phyloP scores from a whole-genome alignment of 495 filamentous ascomycete species.

The Melanomma pulvis-pyrius region DNA sequence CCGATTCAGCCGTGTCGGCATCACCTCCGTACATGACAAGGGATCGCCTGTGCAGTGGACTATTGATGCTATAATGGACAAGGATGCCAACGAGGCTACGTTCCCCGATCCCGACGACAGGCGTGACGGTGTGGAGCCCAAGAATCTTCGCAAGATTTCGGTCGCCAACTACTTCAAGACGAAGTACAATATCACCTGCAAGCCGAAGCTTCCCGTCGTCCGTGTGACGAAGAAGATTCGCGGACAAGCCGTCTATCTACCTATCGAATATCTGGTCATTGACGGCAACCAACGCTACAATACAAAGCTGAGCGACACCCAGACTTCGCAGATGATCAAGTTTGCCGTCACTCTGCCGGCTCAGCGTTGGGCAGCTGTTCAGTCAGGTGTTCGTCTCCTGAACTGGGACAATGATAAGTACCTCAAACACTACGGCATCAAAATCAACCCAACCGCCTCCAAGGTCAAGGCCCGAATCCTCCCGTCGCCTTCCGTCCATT shows the following conservation, averaged over 20 bases:
- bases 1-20: conserved; percentile 65
- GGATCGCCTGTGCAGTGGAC: conserved; percentile 53
- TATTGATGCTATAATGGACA: conserved; percentile 63
- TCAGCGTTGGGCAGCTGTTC: conserved; percentile 63
- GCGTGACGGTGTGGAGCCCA: neutral
- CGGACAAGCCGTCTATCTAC: conserved; percentile 59
- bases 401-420: conserved; percentile 69
- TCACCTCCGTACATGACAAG: conserved; percentile 53
- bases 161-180: conserved; percentile 69
- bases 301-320: conserved; percentile 71
- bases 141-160: conserved; percentile 42
- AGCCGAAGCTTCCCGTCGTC: conserved; percentile 67
- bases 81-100: conserved; percentile 56
- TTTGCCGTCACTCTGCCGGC: conserved; percentile 71
- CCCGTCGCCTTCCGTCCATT: conserved; percentile 68
- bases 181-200: conserved; percentile 63
- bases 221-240: conserved; percentile 62
- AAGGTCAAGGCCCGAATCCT: conserved; percentile 69
- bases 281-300: conserved; percentile 71
- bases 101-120: conserved; percentile 62
- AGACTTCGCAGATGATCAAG: conserved; percentile 84
- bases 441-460: conserved; percentile 63
- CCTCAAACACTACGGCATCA: conserved; percentile 67
- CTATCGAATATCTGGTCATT: conserved; percentile 73
- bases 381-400: conserved; percentile 65